Evolutionary conservation across 73 alveolate genomes (phyloP).

Genomic region (Paramecium tetraurelia): DNA sequence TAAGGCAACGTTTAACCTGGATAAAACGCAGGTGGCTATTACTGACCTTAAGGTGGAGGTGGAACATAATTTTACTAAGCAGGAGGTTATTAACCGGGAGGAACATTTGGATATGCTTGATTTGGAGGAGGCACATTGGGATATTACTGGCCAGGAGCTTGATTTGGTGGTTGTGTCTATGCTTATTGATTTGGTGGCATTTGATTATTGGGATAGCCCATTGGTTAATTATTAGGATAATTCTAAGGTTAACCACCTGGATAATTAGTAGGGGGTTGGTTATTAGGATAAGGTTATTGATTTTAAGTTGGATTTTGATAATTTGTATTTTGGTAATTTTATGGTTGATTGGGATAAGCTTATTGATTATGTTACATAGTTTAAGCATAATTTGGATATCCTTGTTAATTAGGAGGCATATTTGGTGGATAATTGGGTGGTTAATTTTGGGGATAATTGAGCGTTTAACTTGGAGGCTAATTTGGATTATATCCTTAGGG

Average conservation of each 20-base stretch:
- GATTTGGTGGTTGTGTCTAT: background rate
- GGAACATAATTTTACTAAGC: background rate
- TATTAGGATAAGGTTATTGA: background rate
- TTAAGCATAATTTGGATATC: background rate
- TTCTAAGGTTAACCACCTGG: background rate
- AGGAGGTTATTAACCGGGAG: background rate
- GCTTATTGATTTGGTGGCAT: background rate
- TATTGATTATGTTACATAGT: background rate
- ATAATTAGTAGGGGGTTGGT: background rate
- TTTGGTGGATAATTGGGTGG: background rate
- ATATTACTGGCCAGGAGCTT: background rate
- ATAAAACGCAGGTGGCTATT: constrained; percentile 21
- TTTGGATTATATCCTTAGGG: background rate
- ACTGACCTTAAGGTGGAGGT: background rate
- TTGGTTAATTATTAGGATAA: background rate
- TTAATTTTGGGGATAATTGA: background rate
- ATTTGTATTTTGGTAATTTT: background rate
- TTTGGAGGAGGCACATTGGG: background rate
- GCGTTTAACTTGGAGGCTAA: background rate
- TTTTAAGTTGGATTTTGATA: background rate
- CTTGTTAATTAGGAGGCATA: background rate
- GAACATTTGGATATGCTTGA: background rate
- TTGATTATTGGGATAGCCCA: background rate
- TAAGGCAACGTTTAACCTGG: background rate
- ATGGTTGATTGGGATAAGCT: background rate